Evolutionary conservation across 306 rosid species (phyloP).

Genomic region (Ammopiptanthus mongolicus): DNA sequence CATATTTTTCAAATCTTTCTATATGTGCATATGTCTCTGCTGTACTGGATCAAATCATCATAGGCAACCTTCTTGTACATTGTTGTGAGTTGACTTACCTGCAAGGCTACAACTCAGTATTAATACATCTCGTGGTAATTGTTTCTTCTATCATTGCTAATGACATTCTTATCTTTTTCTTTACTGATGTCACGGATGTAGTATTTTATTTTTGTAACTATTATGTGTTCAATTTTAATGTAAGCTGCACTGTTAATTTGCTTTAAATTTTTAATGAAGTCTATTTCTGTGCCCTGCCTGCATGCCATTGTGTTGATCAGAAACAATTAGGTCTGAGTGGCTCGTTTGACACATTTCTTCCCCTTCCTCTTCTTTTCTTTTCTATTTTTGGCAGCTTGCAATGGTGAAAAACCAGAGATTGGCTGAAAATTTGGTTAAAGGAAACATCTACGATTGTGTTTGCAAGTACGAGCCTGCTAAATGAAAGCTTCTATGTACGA

Average conservation of each 20-base stretch:
- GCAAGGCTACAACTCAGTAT: background rate
- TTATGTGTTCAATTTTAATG: too few relatives aligned
- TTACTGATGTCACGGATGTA: too few relatives aligned
- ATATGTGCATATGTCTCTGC: background rate
- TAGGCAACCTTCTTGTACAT: too few relatives aligned
- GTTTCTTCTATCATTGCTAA: background rate
- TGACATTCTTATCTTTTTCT: background rate
- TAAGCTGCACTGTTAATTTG: too few relatives aligned
- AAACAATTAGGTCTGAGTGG: too few relatives aligned
- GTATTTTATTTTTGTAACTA: too few relatives aligned
- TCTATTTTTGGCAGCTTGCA: constrained; percentile 44
- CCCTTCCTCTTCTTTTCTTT: background rate
- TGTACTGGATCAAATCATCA: background rate
- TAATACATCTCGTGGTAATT: background rate
- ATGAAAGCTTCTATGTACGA: constrained; percentile 5
- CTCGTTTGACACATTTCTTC: background rate
- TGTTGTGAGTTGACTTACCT: background rate
- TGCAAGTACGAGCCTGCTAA: constrained; percentile 56
- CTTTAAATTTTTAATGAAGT: too few relatives aligned
- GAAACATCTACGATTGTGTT: constrained; percentile 57
- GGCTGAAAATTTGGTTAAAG: constrained; percentile 57
- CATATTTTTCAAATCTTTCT: background rate
- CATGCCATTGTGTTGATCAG: too few relatives aligned
- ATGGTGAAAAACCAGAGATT: constrained; percentile 73
- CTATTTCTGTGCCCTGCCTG: background rate